Conservation (phyloP, 2,329 filamentous ascomycete species). For the Calonectria pteridis region DNA sequence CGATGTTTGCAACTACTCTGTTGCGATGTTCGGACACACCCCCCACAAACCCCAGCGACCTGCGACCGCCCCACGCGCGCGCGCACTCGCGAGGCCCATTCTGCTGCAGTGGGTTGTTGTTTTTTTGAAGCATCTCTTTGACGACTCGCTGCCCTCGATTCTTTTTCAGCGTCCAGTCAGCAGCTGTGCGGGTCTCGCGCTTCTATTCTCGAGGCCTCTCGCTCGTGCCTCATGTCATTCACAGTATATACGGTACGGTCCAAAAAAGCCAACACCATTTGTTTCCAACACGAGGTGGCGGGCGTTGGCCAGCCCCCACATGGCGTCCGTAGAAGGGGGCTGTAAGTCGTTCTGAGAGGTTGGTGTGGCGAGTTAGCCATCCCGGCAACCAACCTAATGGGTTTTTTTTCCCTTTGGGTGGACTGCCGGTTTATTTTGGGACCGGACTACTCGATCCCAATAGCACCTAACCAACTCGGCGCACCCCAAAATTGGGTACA, state of each 20-base stretch:
- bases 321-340: background rate
- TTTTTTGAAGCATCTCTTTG: background rate
- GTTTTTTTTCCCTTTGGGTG: background rate
- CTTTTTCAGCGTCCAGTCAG: background rate
- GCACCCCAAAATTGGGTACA: background rate
- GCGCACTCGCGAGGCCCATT: background rate
- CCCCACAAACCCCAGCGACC: background rate
- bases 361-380: background rate
- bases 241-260: background rate
- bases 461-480: background rate
- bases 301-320: conserved; percentile 19
- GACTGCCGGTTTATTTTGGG: conserved; percentile 2
- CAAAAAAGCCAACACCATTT: background rate
- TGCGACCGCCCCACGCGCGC: background rate
- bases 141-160: background rate
- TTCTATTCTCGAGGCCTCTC: conserved; percentile 2
- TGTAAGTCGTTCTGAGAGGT: background rate
- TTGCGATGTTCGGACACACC: background rate
- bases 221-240: background rate
- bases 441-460: background rate
- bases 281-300: conserved; percentile 17
- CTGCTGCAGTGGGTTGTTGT: no score
- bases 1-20: background rate
- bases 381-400: background rate
- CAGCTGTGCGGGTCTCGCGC: conserved; percentile 7